These are phyloP conservation scores for Solanum chacoense DNA, from an alignment of 305 asterid species.

Conservation along the genomic window DNA sequence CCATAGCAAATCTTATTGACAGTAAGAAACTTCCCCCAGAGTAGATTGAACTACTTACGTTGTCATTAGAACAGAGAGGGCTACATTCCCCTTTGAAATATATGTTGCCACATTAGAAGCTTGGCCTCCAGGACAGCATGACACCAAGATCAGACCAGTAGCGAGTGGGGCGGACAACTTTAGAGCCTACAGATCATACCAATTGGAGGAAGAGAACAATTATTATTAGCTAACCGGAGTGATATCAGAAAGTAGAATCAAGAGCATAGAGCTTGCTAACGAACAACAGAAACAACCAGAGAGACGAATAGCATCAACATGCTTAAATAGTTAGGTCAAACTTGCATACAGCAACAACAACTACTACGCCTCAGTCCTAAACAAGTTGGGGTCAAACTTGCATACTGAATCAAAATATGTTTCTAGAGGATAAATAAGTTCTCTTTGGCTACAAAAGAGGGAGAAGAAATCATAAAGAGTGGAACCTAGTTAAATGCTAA, in stretches of 20 bases:
- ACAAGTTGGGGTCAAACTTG: not conserved
- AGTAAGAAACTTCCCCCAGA: not conserved
- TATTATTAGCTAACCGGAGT: slow-evolving; percentile 8
- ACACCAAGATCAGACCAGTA: slow-evolving; percentile 94
- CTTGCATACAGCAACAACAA: not conserved
- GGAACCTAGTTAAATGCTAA: not conserved
- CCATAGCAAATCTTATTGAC: not conserved
- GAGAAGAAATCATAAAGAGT: not conserved
- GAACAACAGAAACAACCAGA: not conserved
- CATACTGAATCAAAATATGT: not conserved
- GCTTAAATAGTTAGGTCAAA: not conserved
- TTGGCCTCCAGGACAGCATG: slow-evolving; percentile 99
- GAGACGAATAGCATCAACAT: not conserved
- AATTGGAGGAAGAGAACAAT: slow-evolving; percentile 3
- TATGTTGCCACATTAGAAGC: slow-evolving; percentile 97
- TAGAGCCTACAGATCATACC: slow-evolving; percentile 40
- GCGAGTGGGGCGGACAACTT: slow-evolving; percentile 97
- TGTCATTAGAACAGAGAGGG: slow-evolving; percentile 98
- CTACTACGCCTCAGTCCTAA: not conserved
- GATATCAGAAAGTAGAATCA: slow-evolving; percentile 4
- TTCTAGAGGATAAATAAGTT: not conserved
- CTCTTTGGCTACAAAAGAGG: not conserved
- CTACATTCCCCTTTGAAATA: slow-evolving; percentile 93
- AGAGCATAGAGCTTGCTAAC: not conserved
- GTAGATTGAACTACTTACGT: slow-evolving; percentile 46